Conservation (phyloP, 495 filamentous ascomycete genomes). For the Filosporella fistucella region DNA sequence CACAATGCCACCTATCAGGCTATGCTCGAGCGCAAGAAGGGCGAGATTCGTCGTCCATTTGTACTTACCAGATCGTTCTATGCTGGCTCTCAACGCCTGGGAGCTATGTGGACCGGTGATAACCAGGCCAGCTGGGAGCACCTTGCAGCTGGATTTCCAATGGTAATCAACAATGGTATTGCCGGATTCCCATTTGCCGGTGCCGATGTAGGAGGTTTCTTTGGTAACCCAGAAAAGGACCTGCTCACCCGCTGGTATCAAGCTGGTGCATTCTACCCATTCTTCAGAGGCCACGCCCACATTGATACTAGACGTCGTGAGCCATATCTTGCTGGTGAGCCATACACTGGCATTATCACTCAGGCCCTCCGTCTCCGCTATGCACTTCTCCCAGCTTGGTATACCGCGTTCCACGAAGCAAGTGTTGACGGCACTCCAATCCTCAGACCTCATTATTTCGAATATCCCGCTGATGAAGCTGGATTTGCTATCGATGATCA, state of each 20-base stretch:
- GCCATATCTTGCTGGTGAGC: conserved; percentile 83
- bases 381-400: conserved; percentile 88
- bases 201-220: conserved; percentile 96
- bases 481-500: conserved; percentile 90
- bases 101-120: conserved; percentile 98
- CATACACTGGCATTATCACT: conserved; percentile 80
- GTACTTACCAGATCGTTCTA: conserved; percentile 91
- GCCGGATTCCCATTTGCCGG: conserved; percentile 91
- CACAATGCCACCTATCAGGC: conserved; percentile 89
- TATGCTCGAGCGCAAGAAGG: conserved; percentile 72
- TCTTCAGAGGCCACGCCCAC: conserved; percentile 97
- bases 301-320: conserved; percentile 93
- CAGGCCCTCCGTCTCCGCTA: conserved; percentile 87
- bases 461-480: conserved; percentile 79
- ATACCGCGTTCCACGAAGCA: conserved; percentile 92
- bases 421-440: conserved; percentile 79
- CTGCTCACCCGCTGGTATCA: conserved; percentile 95
- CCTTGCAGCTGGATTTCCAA: conserved; percentile 77
- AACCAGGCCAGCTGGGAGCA: conserved; percentile 95
- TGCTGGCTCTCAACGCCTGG: conserved; percentile 79
- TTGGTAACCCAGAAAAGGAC: conserved; percentile 90
- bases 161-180: conserved; percentile 89
- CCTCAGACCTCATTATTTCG: conserved; percentile 85
- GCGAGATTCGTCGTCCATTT: conserved; percentile 77
- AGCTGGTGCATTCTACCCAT: conserved; percentile 94